A percentile compares a stretch with the other conserved stretches of the same genome.
Conservation (phyloP, 352 stramenopile species). For the Pythium plurisporium region DNA sequence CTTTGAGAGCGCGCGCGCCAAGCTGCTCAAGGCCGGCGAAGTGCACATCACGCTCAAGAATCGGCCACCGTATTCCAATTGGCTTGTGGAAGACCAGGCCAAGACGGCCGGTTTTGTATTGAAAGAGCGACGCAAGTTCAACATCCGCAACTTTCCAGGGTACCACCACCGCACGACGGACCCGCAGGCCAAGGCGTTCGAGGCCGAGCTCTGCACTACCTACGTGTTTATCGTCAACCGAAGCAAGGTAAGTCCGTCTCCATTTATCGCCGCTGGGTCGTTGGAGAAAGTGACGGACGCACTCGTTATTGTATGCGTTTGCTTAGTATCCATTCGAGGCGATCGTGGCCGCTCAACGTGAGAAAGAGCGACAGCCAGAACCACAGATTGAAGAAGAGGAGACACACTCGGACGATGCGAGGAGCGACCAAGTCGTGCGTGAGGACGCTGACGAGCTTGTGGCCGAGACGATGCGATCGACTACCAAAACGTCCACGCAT, state of each 20-base stretch:
- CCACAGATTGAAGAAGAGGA: background rate
- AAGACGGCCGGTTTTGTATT: conserved; percentile 64
- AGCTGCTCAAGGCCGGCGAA: conserved; percentile 56
- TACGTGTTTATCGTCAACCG: conserved; percentile 88
- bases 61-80: conserved; percentile 83
- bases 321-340: conserved; percentile 15
- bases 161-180: conserved; percentile 88
- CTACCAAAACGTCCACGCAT: background rate
- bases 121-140: conserved; percentile 72
- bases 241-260: conserved; percentile 45
- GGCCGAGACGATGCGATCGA: background rate
- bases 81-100: conserved; percentile 83
- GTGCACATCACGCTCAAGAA: conserved; percentile 86
- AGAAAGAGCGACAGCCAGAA: background rate
- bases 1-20: conserved; percentile 70
- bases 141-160: conserved; percentile 65
- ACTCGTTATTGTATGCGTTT: background rate
- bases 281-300: background rate
- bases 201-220: conserved; percentile 75
- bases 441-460: background rate
- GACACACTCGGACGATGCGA: background rate
- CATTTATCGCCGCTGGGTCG: background rate
- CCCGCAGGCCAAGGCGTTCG: conserved; percentile 78
- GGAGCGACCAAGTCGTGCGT: background rate
- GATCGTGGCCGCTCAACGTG: background rate